Evolutionary conservation across 2,329 filamentous ascomycete genomes (phyloP).

Genomic region (Alternaria brassicae): DNA sequence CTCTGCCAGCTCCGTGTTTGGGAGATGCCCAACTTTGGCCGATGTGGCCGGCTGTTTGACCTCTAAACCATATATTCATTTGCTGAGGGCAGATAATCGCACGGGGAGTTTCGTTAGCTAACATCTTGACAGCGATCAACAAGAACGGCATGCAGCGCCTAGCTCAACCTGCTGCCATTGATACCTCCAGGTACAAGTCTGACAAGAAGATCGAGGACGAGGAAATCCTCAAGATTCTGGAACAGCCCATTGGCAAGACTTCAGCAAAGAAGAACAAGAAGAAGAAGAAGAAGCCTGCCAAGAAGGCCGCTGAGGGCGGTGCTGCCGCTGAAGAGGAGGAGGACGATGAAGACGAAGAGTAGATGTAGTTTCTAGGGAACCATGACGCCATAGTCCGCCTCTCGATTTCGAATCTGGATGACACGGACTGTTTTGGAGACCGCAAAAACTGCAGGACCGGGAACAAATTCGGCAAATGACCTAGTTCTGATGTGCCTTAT

Average conservation of each 20-base stretch:
- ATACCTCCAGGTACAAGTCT: slow-evolving; percentile 83
- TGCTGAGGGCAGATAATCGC: not conserved
- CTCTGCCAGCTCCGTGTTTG: slow-evolving; percentile 3
- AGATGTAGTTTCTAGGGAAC: slow-evolving; percentile 20
- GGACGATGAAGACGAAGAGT: slow-evolving; percentile 45
- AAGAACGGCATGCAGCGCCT: slow-evolving; percentile 96
- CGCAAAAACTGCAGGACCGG: not conserved
- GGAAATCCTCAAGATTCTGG: slow-evolving; percentile 92
- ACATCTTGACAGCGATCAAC: slow-evolving; percentile 74
- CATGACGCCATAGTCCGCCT: not conserved
- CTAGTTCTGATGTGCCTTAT: not conserved
- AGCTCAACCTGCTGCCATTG: slow-evolving; percentile 75
- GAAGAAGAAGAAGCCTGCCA: slow-evolving; percentile 74
- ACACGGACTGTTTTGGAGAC: slow-evolving; percentile 5
- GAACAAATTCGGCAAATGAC: slow-evolving; percentile 1
- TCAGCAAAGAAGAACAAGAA: slow-evolving; percentile 83
- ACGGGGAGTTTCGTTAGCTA: slow-evolving; percentile 11
- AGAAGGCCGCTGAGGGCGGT: slow-evolving; percentile 65
- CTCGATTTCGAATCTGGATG: slow-evolving; percentile 4
- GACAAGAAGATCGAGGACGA: slow-evolving; percentile 99
- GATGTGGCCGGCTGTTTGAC: not conserved
- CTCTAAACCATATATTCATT: not conserved
- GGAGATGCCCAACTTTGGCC: not conserved
- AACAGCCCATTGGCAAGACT: slow-evolving; percentile 75
- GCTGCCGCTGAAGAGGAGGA: slow-evolving; percentile 54